Percentiles rank a stretch among this genome's conserved stretches.
These are phyloP conservation scores for Austroboletus eburneus DNA, from an alignment of 768 basidiomycete genomes.

Conservation along the genomic window DNA sequence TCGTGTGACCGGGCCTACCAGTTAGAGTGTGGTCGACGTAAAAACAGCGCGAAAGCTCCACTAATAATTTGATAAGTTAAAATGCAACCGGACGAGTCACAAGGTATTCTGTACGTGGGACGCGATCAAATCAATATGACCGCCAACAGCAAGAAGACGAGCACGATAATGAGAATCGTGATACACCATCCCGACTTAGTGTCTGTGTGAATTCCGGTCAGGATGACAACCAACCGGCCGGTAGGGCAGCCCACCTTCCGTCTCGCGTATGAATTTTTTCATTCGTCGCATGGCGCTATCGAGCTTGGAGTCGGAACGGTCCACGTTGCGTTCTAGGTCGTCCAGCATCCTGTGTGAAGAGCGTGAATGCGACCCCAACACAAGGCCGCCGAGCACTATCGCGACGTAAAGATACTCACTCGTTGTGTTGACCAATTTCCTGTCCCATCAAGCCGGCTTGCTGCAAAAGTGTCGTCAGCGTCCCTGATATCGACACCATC, in stretches of 20 bases:
- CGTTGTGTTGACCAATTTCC: constrained; percentile 88
- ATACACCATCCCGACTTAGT: constrained; percentile 91
- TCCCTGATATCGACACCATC: constrained; percentile 83
- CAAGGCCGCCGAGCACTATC: not conserved
- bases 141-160: constrained; percentile 70
- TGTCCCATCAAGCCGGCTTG: constrained; percentile 95
- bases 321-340: constrained; percentile 73
- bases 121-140: constrained; percentile 65
- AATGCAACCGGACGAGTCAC: constrained; percentile 1
- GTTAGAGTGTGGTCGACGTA: not conserved
- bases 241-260: constrained; percentile 51
- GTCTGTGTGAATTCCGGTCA: constrained; percentile 39
- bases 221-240: not conserved
- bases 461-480: constrained; percentile 75
- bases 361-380: not conserved
- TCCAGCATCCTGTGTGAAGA: constrained; percentile 67
- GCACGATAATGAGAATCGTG: constrained; percentile 73
- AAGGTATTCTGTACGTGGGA: constrained; percentile 8
- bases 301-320: constrained; percentile 62
- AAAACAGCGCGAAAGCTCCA: not conserved
- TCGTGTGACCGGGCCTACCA: not conserved
- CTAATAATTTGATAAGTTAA: constrained; percentile 16
- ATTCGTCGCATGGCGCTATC: constrained; percentile 61
- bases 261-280: constrained; percentile 78
- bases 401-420: constrained; percentile 49